A percentile compares a stretch with the other conserved stretches of the same genome.
phyloP scores from a whole-genome alignment of 345 rosid species.

The Excoecaria agallocha region DNA sequence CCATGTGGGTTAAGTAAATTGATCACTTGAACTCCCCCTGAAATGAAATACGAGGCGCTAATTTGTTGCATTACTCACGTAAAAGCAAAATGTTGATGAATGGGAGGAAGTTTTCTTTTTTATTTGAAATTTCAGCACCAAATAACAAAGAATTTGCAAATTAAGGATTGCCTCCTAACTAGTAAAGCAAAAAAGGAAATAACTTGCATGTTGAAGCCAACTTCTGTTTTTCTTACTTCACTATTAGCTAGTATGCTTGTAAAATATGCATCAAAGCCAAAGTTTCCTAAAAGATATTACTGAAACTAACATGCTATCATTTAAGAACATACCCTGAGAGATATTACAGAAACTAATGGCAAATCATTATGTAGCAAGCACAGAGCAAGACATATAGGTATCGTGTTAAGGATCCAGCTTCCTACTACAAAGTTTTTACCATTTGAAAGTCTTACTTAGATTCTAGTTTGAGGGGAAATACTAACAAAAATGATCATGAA shows the following conservation, averaged over 20 bases:
- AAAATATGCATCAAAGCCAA: neutral
- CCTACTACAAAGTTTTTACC: neutral
- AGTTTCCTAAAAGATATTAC: neutral
- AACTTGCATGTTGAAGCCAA: neutral
- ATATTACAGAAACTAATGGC: too few relatives aligned
- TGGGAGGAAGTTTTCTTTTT: neutral
- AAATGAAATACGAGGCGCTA: neutral
- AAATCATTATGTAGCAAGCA: too few relatives aligned
- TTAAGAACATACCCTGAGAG: too few relatives aligned
- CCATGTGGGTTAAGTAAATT: conserved; percentile 31
- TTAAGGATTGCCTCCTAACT: neutral
- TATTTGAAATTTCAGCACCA: neutral
- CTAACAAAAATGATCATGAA: neutral
- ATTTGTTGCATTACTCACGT: neutral
- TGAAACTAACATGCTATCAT: too few relatives aligned
- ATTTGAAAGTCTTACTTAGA: neutral
- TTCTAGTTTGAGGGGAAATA: neutral
- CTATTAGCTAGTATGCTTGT: neutral
- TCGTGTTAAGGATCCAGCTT: neutral
- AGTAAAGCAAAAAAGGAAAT: neutral
- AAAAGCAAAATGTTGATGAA: neutral
- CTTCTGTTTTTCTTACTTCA: neutral
- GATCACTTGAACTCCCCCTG: neutral
- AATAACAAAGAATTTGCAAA: neutral
- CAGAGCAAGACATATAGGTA: neutral